Percentiles rank a stretch among this genome's conserved stretches.
phyloP scores from a whole-genome alignment of 2,329 filamentous ascomycete species.

The Aspergillus sp. region DNA sequence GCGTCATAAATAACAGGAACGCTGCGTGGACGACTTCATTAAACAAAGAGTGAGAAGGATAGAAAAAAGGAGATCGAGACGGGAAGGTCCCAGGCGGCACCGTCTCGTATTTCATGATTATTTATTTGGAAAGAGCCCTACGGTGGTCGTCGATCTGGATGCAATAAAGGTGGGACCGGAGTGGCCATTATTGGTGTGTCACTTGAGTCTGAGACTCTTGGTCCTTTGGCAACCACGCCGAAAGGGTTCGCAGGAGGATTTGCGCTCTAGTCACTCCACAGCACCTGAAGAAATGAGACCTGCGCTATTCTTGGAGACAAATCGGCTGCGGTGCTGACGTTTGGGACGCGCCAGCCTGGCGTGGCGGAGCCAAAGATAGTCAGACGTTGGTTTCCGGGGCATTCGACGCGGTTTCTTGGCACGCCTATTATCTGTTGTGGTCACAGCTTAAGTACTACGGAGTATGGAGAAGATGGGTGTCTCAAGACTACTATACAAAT shows the following conservation, averaged over 20 bases:
- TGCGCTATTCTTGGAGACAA: constrained; percentile 12
- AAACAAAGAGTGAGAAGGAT: background rate
- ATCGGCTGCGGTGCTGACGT: constrained; percentile 8
- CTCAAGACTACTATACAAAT: background rate
- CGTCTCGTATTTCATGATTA: background rate
- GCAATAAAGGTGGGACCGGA: constrained; percentile 3
- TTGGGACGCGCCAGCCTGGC: constrained; percentile 12
- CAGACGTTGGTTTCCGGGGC: background rate
- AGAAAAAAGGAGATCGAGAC: background rate
- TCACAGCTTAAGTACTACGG: no score
- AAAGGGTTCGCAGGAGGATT: background rate
- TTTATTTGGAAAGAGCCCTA: background rate
- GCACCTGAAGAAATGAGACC: background rate
- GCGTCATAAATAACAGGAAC: background rate
- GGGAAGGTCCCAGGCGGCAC: background rate
- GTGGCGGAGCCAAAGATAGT: constrained; percentile 8
- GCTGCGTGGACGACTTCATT: background rate
- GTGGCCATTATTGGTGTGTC: constrained; percentile 4
- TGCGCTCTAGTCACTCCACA: background rate
- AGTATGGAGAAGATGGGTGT: no score
- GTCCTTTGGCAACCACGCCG: background rate
- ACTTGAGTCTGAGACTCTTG: background rate
- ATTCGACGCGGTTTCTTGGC: constrained; percentile 7
- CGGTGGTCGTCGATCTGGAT: constrained; percentile 7
- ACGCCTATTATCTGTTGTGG: background rate